phyloP scores from a whole-genome alignment of 1,284 basidiomycete species.

The Malassezia japonica region DNA sequence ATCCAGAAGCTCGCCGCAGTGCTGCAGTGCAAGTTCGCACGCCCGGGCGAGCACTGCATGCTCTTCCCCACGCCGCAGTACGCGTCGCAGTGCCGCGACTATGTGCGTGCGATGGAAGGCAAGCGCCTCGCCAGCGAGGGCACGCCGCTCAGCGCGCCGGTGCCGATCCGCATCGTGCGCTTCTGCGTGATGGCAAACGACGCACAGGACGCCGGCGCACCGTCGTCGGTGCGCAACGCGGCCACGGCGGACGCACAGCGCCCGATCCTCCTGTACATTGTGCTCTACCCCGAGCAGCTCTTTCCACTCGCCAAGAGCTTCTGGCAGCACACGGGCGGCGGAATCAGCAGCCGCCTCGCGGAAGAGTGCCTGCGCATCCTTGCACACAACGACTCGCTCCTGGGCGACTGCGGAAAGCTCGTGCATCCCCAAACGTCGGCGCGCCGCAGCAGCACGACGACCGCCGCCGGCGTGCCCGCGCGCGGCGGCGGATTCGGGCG shows the following conservation, averaged over 20 bases:
- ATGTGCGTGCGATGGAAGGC: constrained; percentile 27
- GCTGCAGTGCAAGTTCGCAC: constrained; percentile 27
- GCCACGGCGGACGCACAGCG: not conserved
- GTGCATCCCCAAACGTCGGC: not conserved
- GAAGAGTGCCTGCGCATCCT: constrained; percentile 60
- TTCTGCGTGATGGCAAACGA: constrained; percentile 25
- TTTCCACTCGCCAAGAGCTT: constrained; percentile 73
- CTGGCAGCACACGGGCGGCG: constrained; percentile 90
- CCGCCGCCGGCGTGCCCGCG: not conserved
- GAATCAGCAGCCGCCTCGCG: constrained; percentile 77
- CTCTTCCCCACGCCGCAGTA: constrained; percentile 34
- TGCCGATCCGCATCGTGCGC: constrained; percentile 33
- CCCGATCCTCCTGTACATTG: constrained; percentile 54
- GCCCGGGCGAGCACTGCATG: constrained; percentile 27
- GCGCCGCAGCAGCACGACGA: not conserved
- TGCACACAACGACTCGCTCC: constrained; percentile 22
- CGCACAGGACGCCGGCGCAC: constrained; percentile 8
- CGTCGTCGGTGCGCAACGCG: not conserved
- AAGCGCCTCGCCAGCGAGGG: not conserved
- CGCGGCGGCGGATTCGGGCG: constrained; percentile 19
- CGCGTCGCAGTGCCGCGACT: constrained; percentile 37
- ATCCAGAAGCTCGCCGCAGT: constrained; percentile 58
- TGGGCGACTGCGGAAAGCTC: constrained; percentile 1
- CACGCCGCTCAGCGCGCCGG: not conserved
- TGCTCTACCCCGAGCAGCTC: constrained; percentile 62